Conservation (phyloP, 2,329 filamentous ascomycete species). For the Diaporthe aspalathi region DNA sequence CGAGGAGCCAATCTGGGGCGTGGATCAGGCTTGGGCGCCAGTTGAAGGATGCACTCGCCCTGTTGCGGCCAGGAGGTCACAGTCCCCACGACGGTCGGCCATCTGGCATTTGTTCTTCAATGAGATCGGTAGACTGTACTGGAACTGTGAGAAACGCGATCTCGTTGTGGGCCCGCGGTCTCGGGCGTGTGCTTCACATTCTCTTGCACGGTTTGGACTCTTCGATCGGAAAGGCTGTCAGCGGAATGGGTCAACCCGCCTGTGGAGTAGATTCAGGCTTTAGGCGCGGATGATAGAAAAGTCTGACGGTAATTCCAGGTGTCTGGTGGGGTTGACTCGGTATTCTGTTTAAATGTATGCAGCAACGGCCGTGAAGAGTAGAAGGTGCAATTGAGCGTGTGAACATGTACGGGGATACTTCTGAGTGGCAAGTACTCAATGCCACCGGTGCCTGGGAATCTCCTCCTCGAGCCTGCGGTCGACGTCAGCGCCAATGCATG, state of each 20-base stretch:
- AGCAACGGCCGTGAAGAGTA: background rate
- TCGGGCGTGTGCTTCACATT: background rate
- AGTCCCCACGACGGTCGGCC: background rate
- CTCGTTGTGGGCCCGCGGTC: background rate
- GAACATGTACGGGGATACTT: background rate
- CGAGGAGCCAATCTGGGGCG: background rate
- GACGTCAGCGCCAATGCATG: background rate
- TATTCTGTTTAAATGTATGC: background rate
- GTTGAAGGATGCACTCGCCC: background rate
- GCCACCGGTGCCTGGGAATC: background rate
- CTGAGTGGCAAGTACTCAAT: background rate
- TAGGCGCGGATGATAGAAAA: background rate
- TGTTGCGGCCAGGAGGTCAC: background rate
- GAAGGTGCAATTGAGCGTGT: background rate
- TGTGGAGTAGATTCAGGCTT: background rate
- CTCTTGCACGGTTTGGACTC: background rate
- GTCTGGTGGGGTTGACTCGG: no score
- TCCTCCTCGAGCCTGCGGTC: background rate
- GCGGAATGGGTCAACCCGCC: background rate
- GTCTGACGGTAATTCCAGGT: background rate
- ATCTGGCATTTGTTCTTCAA: background rate
- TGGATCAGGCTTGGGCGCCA: background rate
- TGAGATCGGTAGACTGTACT: background rate
- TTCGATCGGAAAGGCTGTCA: background rate
- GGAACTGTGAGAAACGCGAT: background rate